Evolutionary conservation across 805 yeast genomes (phyloP).

Genomic region (Metschnikowia proteae): DNA sequence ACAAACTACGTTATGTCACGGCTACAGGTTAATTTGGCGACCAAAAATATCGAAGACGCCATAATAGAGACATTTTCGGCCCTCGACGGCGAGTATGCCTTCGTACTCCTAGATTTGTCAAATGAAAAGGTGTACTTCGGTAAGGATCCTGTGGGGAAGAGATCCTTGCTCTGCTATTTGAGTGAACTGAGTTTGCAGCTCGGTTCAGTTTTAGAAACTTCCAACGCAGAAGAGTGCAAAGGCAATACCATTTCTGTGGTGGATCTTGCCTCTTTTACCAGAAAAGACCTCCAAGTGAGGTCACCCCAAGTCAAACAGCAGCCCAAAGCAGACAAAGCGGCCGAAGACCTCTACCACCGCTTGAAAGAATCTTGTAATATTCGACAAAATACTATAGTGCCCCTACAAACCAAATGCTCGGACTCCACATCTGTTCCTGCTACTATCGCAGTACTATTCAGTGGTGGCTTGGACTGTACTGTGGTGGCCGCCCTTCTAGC

Average conservation of each 20-base stretch:
- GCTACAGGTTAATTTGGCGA: conserved; percentile 24
- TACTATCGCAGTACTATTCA: conserved; percentile 59
- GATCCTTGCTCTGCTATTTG: conserved; percentile 58
- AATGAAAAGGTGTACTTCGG: conserved; percentile 61
- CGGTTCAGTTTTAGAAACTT: conserved; percentile 24
- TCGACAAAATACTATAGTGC: conserved; percentile 56
- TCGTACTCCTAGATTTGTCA: conserved; percentile 45
- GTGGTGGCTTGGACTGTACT: conserved; percentile 96
- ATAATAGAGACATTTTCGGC: conserved; percentile 39
- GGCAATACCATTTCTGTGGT: conserved; percentile 49
- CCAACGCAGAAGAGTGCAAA: conserved; percentile 49
- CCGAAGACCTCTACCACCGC: conserved; percentile 13
- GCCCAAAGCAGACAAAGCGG: not conserved
- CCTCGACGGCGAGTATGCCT: conserved; percentile 84
- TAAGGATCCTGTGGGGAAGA: conserved; percentile 76
- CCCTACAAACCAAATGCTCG: not conserved
- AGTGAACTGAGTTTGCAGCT: conserved; percentile 38
- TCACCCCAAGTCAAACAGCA: not conserved
- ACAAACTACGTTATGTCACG: conserved; percentile 48
- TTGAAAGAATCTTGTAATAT: conserved; percentile 40
- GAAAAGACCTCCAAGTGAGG: not conserved
- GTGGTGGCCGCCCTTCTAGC: conserved; percentile 57
- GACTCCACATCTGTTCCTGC: conserved; percentile 18
- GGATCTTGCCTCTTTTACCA: conserved; percentile 22
- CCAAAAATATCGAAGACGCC: conserved; percentile 22